Evolutionary conservation across 2,329 filamentous ascomycete genomes (phyloP).

Genomic region (Verticillium nubilum): DNA sequence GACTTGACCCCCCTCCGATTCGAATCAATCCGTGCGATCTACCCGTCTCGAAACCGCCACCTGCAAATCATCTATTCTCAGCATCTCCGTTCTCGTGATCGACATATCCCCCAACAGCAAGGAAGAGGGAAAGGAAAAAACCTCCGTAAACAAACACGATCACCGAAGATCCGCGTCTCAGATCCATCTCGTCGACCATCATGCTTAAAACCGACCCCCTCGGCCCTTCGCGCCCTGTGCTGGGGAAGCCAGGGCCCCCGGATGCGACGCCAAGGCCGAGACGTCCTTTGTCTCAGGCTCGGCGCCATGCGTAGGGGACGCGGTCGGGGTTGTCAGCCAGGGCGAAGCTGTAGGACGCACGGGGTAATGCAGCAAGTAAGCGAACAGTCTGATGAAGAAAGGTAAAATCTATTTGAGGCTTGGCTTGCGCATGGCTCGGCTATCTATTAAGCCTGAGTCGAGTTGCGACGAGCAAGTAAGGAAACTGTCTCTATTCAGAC

Average conservation of each 20-base stretch:
- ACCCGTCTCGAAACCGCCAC: neutral
- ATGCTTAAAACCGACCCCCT: neutral
- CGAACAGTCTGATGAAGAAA: neutral
- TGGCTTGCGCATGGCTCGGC: neutral
- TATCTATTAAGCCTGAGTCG: neutral
- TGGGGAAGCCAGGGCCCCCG: too few relatives aligned
- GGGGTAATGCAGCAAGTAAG: too few relatives aligned
- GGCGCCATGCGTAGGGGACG: neutral
- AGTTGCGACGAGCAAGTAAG: neutral
- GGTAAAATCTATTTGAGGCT: neutral
- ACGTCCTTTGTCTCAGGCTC: neutral
- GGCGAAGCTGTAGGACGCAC: too few relatives aligned
- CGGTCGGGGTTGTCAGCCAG: too few relatives aligned
- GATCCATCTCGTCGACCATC: neutral
- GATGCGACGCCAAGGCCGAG: neutral
- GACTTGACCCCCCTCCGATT: too few relatives aligned
- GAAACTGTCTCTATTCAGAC: too few relatives aligned
- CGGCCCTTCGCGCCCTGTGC: too few relatives aligned
- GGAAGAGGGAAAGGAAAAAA: neutral
- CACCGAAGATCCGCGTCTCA: neutral
- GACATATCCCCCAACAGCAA: neutral
- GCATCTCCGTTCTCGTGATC: neutral
- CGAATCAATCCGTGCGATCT: neutral
- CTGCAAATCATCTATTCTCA: neutral
- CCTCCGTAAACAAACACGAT: neutral